Conservation (phyloP, 179 eudicot species). For the Silene noctiflora region DNA sequence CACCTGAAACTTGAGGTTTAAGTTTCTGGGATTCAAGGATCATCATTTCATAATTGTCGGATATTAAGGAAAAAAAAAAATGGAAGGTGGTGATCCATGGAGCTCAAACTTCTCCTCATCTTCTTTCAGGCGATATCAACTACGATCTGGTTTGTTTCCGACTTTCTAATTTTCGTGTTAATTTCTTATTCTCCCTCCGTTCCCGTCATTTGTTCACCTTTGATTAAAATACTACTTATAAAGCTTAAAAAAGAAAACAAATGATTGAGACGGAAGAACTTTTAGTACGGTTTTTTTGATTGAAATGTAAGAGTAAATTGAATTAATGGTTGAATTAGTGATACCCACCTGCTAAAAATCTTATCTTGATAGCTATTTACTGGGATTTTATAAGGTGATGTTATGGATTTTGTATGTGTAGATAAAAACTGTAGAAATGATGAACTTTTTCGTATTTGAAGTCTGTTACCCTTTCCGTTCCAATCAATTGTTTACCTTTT, state of each 20-base stretch:
- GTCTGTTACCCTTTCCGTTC: background rate
- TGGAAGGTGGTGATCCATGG: constrained; percentile 86
- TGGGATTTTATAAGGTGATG: background rate
- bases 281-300: too few relatives aligned
- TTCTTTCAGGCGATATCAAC: constrained; percentile 49
- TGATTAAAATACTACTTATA: too few relatives aligned
- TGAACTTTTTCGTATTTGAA: background rate
- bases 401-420: too few relatives aligned
- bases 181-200: too few relatives aligned
- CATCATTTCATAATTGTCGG: constrained; percentile 4
- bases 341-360: background rate
- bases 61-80: background rate
- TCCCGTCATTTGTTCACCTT: too few relatives aligned
- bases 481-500: too few relatives aligned
- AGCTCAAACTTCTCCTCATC: constrained; percentile 40
- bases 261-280: background rate
- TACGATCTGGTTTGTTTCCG: constrained; percentile 61
- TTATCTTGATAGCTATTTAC: background rate
- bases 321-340: background rate
- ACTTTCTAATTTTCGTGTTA: background rate
- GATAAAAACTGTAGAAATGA: too few relatives aligned
- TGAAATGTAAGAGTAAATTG: background rate
- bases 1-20: background rate
- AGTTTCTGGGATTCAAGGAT: background rate
- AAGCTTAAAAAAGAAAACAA: too few relatives aligned